Base-by-base conservation (phyloP, 345 rosid species). In the Hibiscus trionum region DNA sequence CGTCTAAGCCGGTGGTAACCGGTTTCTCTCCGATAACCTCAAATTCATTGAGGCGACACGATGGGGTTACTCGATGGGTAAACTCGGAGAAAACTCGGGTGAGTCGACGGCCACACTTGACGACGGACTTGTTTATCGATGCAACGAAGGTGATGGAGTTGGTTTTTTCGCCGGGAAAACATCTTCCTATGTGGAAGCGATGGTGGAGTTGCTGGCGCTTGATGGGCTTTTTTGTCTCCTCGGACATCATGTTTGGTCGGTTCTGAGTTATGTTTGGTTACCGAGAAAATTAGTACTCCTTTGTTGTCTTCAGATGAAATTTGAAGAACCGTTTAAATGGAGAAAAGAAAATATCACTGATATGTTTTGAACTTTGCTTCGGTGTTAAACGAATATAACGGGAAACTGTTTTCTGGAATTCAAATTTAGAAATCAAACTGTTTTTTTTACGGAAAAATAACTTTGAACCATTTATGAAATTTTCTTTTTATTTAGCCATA, bases 21-120 rank as follows among this genome's bases (percentile, higher is more conserved):
- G 65, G 69, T 15, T 78, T 80, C 11, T 79, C 7, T 59, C 63
- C 80, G 72, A 90, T 79, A 66, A 21, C 24, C 24, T 21, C 24
- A 1, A 21, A 21, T 21, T 1, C 24, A 21, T 21, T 21, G 24
- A 73, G 65, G 61, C 74, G 71, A 26, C 50, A 72, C 47, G 3
- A 7, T 17, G 88, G 88, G 15, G 88, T 86, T 57, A 78, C 59
- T 39, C 79, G 66, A 39, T 83, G 73, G 27, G 86, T 78, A 37
- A 82, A 56, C 58, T 79, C 84, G 73, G 95, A 85, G 82, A 91
- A 82, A 69, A 91, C 77, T 82, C 79, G 84, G 73, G 78, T 73
- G 11, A 94, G 80, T 74, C 81, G 93, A 69, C 88, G 85, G 56
- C 81, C 88, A 76, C 94, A 90, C 46, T 79, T 83, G 76, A 56